Evolutionary conservation across 495 filamentous ascomycete genomes (phyloP), one percentile per base, ranked within the genome.

Genomic region (Lasiosphaeria miniovina): DNA sequence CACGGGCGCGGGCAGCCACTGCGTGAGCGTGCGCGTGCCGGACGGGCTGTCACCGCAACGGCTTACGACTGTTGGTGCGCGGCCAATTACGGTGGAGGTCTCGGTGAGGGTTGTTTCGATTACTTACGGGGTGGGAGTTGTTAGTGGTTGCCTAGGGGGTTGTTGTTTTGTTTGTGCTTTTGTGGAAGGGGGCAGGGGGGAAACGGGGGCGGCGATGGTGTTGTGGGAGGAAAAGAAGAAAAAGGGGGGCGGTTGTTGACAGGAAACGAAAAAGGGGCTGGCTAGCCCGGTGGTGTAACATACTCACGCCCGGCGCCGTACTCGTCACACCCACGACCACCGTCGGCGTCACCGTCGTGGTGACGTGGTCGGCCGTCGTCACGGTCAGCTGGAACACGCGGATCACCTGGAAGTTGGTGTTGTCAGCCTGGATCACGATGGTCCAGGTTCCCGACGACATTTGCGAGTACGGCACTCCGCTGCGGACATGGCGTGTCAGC

Each of bases 401-500:
- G 36, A 67, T 40, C 33, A 65, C 61, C 34, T 64, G 61, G 50
- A 69, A 66, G 46, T 69, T 54, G 32, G 51, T 38, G 7, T 58
- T 61, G 41, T 69, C 67, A 34, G 67, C 67, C 49, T 69, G 67
- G 49, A 69, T 66, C 4, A 69, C 55, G 48, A 69, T 69, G 34
- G 58, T 62, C 67, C 67, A 69, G 12, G 36, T 59, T 11, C 67
- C 67, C 3, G 56, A 43, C 9, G 43, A 33, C 64, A 69, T 66
- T 10, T 60, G 35, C 1, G 57, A 58, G 38, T 65, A 62, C 32
- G 49, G 15, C 4, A 69, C 63, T 5, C 57, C 45, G 54, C 65
- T 66, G 51, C 7, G 11, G 11, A 41, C 31, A 40, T 14, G 11
- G 9, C 1, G 11, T 12, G 14, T 54, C 1, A 49, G 36, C 15